These are phyloP conservation scores for Thermochaetoides dissita DNA, from an alignment of 2,329 filamentous ascomycete genomes.

Conservation along the genomic window DNA sequence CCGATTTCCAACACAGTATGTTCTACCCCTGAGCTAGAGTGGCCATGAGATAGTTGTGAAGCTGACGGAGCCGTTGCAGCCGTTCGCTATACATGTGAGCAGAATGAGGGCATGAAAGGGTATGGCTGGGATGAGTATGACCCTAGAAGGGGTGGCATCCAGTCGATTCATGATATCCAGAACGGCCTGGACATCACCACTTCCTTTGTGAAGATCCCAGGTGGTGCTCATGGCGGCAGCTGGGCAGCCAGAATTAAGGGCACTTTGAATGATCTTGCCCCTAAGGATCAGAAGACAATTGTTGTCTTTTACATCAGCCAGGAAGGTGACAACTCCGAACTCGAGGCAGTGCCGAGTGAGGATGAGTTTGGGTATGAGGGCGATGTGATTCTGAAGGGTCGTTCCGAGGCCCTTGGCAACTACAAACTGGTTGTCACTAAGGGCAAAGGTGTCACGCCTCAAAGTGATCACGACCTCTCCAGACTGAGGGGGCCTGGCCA, in stretches of 20 bases:
- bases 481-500: slow-evolving; percentile 58
- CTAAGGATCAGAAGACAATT: slow-evolving; percentile 55
- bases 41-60: no score
- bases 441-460: slow-evolving; percentile 47
- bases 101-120: slow-evolving; percentile 81
- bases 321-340: slow-evolving; percentile 55
- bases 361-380: slow-evolving; percentile 34
- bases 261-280: slow-evolving; percentile 54
- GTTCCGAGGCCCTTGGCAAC: slow-evolving; percentile 57
- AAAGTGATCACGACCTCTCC: slow-evolving; percentile 52
- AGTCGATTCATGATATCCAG: slow-evolving; percentile 78
- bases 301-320: slow-evolving; percentile 71
- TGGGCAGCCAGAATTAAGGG: slow-evolving; percentile 88
- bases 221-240: slow-evolving; percentile 71
- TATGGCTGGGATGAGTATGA: slow-evolving; percentile 99
- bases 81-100: slow-evolving; percentile 89
- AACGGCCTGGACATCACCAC: slow-evolving; percentile 87
- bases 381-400: slow-evolving; percentile 58
- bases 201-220: slow-evolving; percentile 84
- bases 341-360: slow-evolving; percentile 45
- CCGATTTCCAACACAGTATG: slow-evolving; percentile 61
- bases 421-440: slow-evolving; percentile 68
- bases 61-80: slow-evolving; percentile 31
- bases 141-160: slow-evolving; percentile 68
- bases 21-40: slow-evolving; percentile 8